Percentiles rank a stretch among this genome's conserved stretches.
These are phyloP conservation scores for Sporothrix euskadiensis DNA, from an alignment of 2,329 filamentous ascomycete species.

Conservation along the genomic window DNA sequence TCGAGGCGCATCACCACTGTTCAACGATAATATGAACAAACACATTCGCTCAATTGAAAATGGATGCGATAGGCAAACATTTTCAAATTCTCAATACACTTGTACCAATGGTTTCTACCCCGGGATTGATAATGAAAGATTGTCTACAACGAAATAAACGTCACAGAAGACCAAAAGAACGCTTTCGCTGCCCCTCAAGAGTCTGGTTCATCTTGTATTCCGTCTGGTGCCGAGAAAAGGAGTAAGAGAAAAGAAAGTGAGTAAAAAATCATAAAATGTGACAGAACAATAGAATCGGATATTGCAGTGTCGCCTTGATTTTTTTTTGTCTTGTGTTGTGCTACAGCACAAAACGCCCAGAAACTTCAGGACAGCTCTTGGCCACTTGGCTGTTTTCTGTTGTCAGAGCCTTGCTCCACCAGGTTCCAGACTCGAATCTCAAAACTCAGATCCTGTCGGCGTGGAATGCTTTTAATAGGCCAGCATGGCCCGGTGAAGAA, in stretches of 20 bases:
- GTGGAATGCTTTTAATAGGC: background rate
- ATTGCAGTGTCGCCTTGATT: background rate
- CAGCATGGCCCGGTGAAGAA: background rate
- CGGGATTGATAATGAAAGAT: background rate
- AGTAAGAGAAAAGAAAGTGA: background rate
- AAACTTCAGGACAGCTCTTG: conserved; percentile 10
- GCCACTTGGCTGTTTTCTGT: conserved; percentile 17
- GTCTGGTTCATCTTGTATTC: background rate
- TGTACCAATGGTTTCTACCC: background rate
- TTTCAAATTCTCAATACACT: background rate
- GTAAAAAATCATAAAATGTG: background rate
- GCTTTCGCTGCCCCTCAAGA: background rate
- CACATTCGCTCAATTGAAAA: background rate
- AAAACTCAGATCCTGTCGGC: background rate
- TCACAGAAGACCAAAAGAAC: background rate
- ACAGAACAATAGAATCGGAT: background rate
- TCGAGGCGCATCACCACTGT: background rate
- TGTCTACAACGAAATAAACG: background rate
- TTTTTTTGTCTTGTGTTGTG: background rate
- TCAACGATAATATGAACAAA: background rate
- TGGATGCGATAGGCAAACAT: background rate
- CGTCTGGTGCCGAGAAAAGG: background rate
- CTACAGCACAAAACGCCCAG: conserved; percentile 12
- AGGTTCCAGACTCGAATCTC: conserved; percentile 9
- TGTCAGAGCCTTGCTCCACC: conserved; percentile 21